phyloP scores from a whole-genome alignment of 805 yeast species.

The Schwanniomyces pseudopolymorphus region DNA sequence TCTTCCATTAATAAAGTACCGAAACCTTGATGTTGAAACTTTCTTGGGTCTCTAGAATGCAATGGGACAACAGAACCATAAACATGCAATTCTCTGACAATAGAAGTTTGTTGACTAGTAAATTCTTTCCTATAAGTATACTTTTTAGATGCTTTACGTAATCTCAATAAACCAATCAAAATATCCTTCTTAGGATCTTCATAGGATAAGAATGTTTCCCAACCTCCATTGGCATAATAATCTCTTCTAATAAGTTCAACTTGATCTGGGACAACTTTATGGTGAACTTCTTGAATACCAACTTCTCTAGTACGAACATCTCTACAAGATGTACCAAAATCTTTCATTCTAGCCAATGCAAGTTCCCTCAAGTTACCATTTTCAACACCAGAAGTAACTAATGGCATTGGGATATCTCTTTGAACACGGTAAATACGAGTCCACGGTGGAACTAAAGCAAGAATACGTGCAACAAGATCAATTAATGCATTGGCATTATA shows the following conservation, averaged over 20 bases:
- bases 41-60: constrained; percentile 94
- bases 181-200: constrained; percentile 98
- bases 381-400: constrained; percentile 96
- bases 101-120: constrained; percentile 77
- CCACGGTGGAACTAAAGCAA: constrained; percentile 99
- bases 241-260: constrained; percentile 94
- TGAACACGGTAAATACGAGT: constrained; percentile 97
- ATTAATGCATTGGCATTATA: constrained; percentile 92
- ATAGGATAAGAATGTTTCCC: constrained; percentile 96
- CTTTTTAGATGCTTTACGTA: constrained; percentile 84
- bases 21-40: constrained; percentile 98
- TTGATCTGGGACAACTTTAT: constrained; percentile 94
- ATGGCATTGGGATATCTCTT: constrained; percentile 98
- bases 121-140: constrained; percentile 91
- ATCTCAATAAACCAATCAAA: constrained; percentile 82
- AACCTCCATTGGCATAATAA: constrained; percentile 95
- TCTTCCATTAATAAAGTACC: constrained; percentile 98
- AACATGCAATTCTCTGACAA: constrained; percentile 96
- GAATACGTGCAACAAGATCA: constrained; percentile 91
- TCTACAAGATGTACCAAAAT: constrained; percentile 92
- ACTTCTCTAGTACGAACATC: constrained; percentile 98
- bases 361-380: constrained; percentile 95
- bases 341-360: constrained; percentile 96
- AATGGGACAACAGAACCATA: constrained; percentile 97
- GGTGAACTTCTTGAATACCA: constrained; percentile 98